Evolutionary conservation across 192 early-diverging fungal genomes (phyloP), one percentile per base, ranked within the genome.

Genomic region (Haplosporangium gracile): DNA sequence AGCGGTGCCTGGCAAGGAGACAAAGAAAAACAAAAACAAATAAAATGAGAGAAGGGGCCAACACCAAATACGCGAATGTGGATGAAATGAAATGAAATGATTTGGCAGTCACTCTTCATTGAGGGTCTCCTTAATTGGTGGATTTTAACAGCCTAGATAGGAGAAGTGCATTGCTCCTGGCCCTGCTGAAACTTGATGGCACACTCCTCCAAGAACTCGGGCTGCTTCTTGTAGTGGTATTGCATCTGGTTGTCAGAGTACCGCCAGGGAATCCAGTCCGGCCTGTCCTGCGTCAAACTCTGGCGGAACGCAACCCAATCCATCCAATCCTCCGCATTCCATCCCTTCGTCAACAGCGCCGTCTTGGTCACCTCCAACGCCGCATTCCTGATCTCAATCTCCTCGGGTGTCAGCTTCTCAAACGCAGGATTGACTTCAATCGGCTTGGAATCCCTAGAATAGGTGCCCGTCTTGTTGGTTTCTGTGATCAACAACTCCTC

Each of bases 221-320:
- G 76, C 51, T 85, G 24, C 49, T 85, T 79, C 74, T 72, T 65
- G 42, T 79, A 85, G 40, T 85, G 82, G 57, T 85, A 85, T 24
- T 73, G 72, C 82, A 85, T 84, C 68, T 84, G 82, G 10, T 84
- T 72, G 24, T 84, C 82, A 13, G 82, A 85, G 51, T 85, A 79
- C 70, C 83, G 73, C 83, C 83, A 85, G 32, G 24, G 36, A 40
- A 73, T 69, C 83, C 83, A 80, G 22, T 85, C 83, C 0, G 74
- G 74, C 4, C 83, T 53, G 49, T 78, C 69, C 24, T 34, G 38
- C 24, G 83, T 77, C 68, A 85, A 39, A 51, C 74, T 72, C 29
- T 85, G 83, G 24, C 83, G 42, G 29, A 85, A 85, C 2, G 73
- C 83, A 20, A 85, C 83, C 83, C 83, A 85, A 18, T 85, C 78